Base-by-base conservation (phyloP, 2,329 filamentous ascomycete species). In the Aureobasidium subglaciale region DNA sequence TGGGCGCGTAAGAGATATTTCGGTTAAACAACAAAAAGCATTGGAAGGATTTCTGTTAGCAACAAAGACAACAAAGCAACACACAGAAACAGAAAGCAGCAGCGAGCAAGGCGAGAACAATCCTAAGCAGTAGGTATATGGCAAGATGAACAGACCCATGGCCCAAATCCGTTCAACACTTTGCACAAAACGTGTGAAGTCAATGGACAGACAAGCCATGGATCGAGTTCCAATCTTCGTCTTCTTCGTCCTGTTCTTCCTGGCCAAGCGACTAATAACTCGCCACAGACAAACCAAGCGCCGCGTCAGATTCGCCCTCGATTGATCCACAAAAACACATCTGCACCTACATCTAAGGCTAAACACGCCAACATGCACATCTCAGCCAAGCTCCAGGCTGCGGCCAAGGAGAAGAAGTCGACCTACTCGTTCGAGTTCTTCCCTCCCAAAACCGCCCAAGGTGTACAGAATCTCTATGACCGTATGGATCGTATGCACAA, bases 361-460 rank as follows among this genome's bases (percentile, higher is more conserved):
- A 38, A 22, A 24, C 46, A 20, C 56, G 16, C 61, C 80, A 85
- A 69, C 62, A 97, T 99, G 92, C 93, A 97, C 75, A 92, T 99
- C 79, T 88, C 86, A 63, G 84, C 93, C 65, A 96, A 96, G 79
- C 81, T 99, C 66, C 78, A 82, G 64, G 87, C 92, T 65, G 85
- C 91, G 72, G 84, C 90, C 73, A 81, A 82, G 75, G 83, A 85
- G 67, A 84, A 85, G 69, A 82, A 87, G 66, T 87, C 91, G 57
- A 93, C 90, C 68, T 96, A 96, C 79, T 99, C 93, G 58, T 99
- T 99, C 77, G 93, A 99, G 73, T 99, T 96, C 79, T 99, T 99
- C 75, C 93, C 93, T 50, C 93, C 93, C 35, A 99, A 99, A 78
- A 99, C 93, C 7, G 87, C 89, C 10, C 89, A 93, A 75, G 93